Conservation (phyloP, 164 flowering plant genomes). For the Stephania japonica region DNA sequence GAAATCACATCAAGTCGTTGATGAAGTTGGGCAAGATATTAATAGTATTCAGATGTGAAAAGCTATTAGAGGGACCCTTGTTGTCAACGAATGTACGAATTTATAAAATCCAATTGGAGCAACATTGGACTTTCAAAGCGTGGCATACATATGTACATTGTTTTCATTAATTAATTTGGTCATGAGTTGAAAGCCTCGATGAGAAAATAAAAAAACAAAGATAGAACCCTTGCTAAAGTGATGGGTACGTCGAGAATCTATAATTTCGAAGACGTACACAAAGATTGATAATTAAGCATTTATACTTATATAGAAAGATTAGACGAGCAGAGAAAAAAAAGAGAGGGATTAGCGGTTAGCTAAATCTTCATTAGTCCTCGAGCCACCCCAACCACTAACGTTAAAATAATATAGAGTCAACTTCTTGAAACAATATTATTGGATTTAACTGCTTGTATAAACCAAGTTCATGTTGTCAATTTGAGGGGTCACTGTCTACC, state of each 20-base stretch:
- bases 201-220: not conserved
- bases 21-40: not conserved
- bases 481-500: not conserved
- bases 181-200: slow-evolving; percentile 4
- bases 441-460: no score
- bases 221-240: not conserved
- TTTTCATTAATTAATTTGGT: no score
- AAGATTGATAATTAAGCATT: no score
- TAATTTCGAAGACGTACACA: no score
- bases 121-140: no score
- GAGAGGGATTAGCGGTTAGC: not conserved
- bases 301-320: no score
- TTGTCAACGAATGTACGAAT: not conserved
- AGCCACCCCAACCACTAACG: slow-evolving; percentile 34
- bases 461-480: not conserved
- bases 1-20: not conserved
- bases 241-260: not conserved
- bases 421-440: slow-evolving; percentile 5
- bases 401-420: slow-evolving; percentile 17
- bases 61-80: not conserved
- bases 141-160: not conserved
- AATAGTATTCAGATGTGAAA: not conserved
- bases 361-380: slow-evolving; percentile 27
- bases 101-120: not conserved
- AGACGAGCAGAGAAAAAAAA: not conserved